Conservation (phyloP, 495 filamentous ascomycete genomes). For the Sporormia fimetaria region DNA sequence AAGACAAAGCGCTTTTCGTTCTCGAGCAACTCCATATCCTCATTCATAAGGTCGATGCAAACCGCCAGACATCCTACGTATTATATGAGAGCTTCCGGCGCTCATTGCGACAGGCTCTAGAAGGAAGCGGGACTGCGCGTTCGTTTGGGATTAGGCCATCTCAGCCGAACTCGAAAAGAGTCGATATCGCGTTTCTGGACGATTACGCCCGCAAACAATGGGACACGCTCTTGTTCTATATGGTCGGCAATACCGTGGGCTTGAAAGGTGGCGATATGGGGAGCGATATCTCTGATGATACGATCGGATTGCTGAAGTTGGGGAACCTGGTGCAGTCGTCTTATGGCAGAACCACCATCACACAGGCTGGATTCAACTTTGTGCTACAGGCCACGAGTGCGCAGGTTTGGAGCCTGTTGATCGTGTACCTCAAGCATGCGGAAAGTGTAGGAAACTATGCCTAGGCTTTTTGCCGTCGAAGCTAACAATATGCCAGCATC, state of each 20-base stretch:
- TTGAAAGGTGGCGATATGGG: constrained; percentile 36
- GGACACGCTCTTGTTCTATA: constrained; percentile 91
- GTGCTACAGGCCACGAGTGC: constrained; percentile 89
- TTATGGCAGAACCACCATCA: constrained; percentile 55
- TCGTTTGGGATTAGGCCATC: constrained; percentile 80
- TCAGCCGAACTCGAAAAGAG: constrained; percentile 42
- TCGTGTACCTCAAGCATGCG: constrained; percentile 85
- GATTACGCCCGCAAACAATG: constrained; percentile 78
- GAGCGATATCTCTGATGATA: constrained; percentile 55
- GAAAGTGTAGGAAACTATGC: constrained; percentile 38
- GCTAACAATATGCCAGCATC: constrained; percentile 24
- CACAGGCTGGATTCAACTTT: constrained; percentile 85
- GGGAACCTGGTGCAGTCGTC: constrained; percentile 68
- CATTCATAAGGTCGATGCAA: constrained; percentile 43
- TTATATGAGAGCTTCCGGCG: constrained; percentile 64
- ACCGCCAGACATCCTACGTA: constrained; percentile 52
- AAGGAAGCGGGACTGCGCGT: constrained; percentile 69
- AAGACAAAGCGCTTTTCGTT: constrained; percentile 69
- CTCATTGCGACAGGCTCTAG: constrained; percentile 71
- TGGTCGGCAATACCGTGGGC: constrained; percentile 61
- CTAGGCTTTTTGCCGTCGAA: background rate
- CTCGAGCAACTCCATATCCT: constrained; percentile 77
- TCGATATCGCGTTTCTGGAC: constrained; percentile 65
- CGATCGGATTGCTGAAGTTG: constrained; percentile 66
- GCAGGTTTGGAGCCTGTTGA: constrained; percentile 89